Evolutionary conservation across 2,329 filamentous ascomycete species (phyloP).

Genomic region (Fusarium zealandicum): DNA sequence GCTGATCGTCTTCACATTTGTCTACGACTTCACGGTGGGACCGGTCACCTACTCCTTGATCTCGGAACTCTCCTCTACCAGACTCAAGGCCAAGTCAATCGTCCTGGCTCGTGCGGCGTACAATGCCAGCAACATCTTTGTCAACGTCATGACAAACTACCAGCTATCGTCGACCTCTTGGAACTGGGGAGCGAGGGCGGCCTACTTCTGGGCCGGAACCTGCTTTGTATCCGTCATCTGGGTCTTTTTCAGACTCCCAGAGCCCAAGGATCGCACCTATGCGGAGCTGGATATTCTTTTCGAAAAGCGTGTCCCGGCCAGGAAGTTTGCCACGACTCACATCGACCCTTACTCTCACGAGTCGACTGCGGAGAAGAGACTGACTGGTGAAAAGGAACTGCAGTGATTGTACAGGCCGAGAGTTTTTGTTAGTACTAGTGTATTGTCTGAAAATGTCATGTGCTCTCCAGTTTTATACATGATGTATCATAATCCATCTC

Average conservation of each 20-base stretch:
- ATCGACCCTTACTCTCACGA: constrained; percentile 47
- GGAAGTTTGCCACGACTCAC: constrained; percentile 50
- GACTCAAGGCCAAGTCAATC: constrained; percentile 63
- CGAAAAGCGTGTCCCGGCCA: constrained; percentile 48
- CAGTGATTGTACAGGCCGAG: neutral
- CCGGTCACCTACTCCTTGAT: constrained; percentile 61
- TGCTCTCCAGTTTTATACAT: neutral
- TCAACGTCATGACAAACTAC: constrained; percentile 58
- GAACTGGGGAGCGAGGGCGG: constrained; percentile 58
- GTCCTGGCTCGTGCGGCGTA: constrained; percentile 55
- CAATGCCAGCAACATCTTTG: constrained; percentile 58
- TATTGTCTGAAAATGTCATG: neutral
- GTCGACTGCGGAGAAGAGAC: constrained; percentile 2
- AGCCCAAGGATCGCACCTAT: constrained; percentile 59
- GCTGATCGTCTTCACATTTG: constrained; percentile 60
- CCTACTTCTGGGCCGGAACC: constrained; percentile 56
- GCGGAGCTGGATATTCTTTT: constrained; percentile 55
- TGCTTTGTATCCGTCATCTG: constrained; percentile 58
- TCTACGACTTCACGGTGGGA: constrained; percentile 63
- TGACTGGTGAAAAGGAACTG: constrained; percentile 16
- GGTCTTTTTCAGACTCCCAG: constrained; percentile 59
- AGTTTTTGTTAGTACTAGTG: neutral
- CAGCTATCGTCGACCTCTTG: constrained; percentile 55
- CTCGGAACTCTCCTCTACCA: constrained; percentile 60
- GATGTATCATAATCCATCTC: neutral